Evolutionary conservation across 2,329 filamentous ascomycete genomes (phyloP).

Genomic region (Clonostachys solani): DNA sequence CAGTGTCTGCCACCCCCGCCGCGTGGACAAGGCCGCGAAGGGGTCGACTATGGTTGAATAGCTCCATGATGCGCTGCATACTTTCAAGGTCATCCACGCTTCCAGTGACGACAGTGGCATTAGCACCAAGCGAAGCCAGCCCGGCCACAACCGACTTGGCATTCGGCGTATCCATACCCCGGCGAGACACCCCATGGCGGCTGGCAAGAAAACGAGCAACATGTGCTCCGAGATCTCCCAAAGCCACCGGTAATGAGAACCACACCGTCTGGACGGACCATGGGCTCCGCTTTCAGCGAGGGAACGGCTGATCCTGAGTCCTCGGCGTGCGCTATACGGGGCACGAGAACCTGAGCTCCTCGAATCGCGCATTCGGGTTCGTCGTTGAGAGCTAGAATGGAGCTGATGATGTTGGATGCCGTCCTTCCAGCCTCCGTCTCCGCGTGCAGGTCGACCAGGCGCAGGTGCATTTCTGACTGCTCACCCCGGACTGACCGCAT

Average conservation of each 20-base stretch:
- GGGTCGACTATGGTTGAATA: slow-evolving; percentile 3
- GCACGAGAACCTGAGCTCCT: slow-evolving; percentile 4
- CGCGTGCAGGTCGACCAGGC: slow-evolving; percentile 7
- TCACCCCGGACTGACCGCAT: slow-evolving; percentile 9
- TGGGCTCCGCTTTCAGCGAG: background rate
- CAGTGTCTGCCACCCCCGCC: slow-evolving; percentile 6
- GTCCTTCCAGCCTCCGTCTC: background rate
- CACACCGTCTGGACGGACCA: slow-evolving; percentile 6
- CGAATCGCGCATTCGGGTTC: slow-evolving; percentile 8
- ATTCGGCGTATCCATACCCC: slow-evolving; percentile 3
- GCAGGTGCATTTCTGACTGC: slow-evolving; percentile 7
- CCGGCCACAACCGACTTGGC: slow-evolving; percentile 3
- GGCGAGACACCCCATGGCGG: slow-evolving; percentile 5
- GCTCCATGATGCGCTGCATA: slow-evolving; percentile 4
- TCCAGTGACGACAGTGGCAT: slow-evolving; percentile 4
- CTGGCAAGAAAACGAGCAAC: slow-evolving; percentile 5
- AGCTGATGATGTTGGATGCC: background rate
- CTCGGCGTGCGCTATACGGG: slow-evolving; percentile 4
- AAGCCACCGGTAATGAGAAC: slow-evolving; percentile 9
- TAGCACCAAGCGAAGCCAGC: slow-evolving; percentile 6
- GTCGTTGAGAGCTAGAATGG: background rate
- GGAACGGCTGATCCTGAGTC: background rate
- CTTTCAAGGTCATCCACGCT: slow-evolving; percentile 3
- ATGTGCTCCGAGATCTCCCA: slow-evolving; percentile 6
- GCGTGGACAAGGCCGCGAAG: slow-evolving; percentile 8